Base-by-base conservation (phyloP, 805 yeast species). In the Ogataea degrootiae region DNA sequence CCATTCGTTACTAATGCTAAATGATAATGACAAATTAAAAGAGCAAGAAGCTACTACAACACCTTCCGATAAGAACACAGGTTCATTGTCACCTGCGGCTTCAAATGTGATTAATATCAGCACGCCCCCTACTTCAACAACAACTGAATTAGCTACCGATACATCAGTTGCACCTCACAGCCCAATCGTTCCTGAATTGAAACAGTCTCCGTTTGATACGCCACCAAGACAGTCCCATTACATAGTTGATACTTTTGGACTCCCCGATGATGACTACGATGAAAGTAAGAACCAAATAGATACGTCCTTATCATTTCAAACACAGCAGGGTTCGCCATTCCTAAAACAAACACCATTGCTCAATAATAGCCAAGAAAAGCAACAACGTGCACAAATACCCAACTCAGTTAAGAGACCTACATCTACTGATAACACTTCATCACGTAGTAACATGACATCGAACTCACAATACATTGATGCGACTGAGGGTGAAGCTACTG, bases 211-310 rank as follows among this genome's bases (percentile, higher is more conserved):
- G 22, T 54, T 52, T 39, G 56, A 52, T 11, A 55, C 59, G 8
- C 58, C 62, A 12, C 59, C 58, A 15, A 50, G 59, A 43, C 34
- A 36, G 19, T 50, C 58, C 4, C 36, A 41, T 14, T 39, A 36
- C 37, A 16, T 37, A 23, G 19, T 37, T 4, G 19, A 37, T 11
- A 17, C 35, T 21, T 41, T 34, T 9, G 23, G 17, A 15, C 35
- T 22, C 7, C 22, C 21, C 5, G 43, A 41, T 14, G 29, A 33
- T 5, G 37, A 41, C 14, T 26, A 26, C 12, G 3, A 6, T 26
- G 26, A 14, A 34, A 19, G 36, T 1, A 15, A 5, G 26, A 17
- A 16, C 14, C 31, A 21, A 31, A 33, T 22, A 17, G 23, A 15
- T 9, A 17, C 15, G 15, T 29, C n/a, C 34, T 23, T 21, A 33